Percentiles rank a stretch among this genome's conserved stretches.
Conservation (phyloP, 805 yeast genomes). For the Clavispora carvajalis region DNA sequence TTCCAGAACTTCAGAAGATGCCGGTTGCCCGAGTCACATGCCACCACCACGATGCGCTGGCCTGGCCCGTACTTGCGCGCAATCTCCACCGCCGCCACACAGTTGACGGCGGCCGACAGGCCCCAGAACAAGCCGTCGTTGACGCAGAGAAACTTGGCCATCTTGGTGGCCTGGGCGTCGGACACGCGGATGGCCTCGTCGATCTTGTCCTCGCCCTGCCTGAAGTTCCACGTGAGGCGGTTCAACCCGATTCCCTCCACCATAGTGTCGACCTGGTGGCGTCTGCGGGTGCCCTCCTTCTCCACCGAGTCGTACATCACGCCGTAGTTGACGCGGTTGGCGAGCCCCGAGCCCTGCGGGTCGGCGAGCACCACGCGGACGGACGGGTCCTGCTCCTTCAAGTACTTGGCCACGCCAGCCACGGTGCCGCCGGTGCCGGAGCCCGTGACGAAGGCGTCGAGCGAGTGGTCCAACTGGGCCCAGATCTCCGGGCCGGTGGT, state of each 20-base stretch:
- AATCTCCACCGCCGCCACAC: slow-evolving; percentile 76
- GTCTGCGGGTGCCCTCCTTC: slow-evolving; percentile 85
- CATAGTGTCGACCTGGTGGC: slow-evolving; percentile 94
- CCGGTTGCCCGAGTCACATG: slow-evolving; percentile 89
- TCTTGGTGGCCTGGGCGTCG: slow-evolving; percentile 75
- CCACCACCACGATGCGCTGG: slow-evolving; percentile 69
- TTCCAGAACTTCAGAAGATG: slow-evolving; percentile 94
- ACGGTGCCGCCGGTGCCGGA: slow-evolving; percentile 77
- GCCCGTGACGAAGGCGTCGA: slow-evolving; percentile 82
- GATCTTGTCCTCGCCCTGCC: slow-evolving; percentile 60
- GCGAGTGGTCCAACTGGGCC: slow-evolving; percentile 54
- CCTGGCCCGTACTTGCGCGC: slow-evolving; percentile 48
- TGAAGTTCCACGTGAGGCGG: slow-evolving; percentile 77
- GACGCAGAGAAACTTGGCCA: slow-evolving; percentile 80
- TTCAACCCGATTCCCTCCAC: slow-evolving; percentile 94
- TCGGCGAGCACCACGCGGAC: slow-evolving; percentile 72
- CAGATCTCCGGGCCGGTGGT: slow-evolving; percentile 95
- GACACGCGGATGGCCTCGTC: slow-evolving; percentile 77
- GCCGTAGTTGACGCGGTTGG: slow-evolving; percentile 77
- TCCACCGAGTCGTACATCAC: slow-evolving; percentile 91
- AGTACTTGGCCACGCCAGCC: slow-evolving; percentile 20
- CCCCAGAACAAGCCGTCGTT: slow-evolving; percentile 91
- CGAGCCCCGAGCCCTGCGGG: slow-evolving; percentile 94
- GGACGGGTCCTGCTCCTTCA: slow-evolving; percentile 40
- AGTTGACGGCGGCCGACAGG: slow-evolving; percentile 87